Percentiles rank a stretch among this genome's conserved stretches.
phyloP scores from a whole-genome alignment of 805 yeast genomes.

The Kockiozyma suomiensis region DNA sequence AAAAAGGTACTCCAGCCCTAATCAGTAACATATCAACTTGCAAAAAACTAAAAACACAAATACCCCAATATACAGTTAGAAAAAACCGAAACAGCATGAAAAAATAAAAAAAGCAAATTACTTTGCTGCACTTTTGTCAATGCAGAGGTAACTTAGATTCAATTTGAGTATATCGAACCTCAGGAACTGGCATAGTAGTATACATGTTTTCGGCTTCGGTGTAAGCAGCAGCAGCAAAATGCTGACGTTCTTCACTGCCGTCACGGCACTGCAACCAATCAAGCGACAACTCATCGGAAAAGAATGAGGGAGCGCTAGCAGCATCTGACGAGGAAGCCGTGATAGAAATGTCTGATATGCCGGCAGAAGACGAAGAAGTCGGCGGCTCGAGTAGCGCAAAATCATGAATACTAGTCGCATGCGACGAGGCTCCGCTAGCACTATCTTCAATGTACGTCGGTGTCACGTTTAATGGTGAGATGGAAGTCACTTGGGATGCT shows the following conservation, averaged over 20 bases:
- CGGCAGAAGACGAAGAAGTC: too few relatives aligned
- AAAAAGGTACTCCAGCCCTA: too few relatives aligned
- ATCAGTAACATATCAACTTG: too few relatives aligned
- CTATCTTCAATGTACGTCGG: not conserved
- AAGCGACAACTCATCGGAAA: not conserved
- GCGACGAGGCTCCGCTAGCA: not conserved
- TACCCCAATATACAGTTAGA: too few relatives aligned
- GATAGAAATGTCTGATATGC: not conserved
- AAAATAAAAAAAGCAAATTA: too few relatives aligned
- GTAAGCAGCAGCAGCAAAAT: not conserved
- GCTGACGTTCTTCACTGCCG: not conserved
- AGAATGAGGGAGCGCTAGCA: not conserved
- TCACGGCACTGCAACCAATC: constrained; percentile 2
- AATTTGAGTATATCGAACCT: too few relatives aligned
- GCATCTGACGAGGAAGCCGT: not conserved
- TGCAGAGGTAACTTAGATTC: too few relatives aligned
- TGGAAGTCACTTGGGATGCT: not conserved
- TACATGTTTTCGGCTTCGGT: not conserved
- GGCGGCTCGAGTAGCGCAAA: not conserved
- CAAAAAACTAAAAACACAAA: too few relatives aligned
- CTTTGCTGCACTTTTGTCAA: too few relatives aligned
- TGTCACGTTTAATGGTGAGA: not conserved
- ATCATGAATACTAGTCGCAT: not conserved
- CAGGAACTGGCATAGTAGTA: too few relatives aligned
- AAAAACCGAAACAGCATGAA: too few relatives aligned